Conservation (phyloP, 2,329 filamentous ascomycete species). For the Trichoderma sp. region DNA sequence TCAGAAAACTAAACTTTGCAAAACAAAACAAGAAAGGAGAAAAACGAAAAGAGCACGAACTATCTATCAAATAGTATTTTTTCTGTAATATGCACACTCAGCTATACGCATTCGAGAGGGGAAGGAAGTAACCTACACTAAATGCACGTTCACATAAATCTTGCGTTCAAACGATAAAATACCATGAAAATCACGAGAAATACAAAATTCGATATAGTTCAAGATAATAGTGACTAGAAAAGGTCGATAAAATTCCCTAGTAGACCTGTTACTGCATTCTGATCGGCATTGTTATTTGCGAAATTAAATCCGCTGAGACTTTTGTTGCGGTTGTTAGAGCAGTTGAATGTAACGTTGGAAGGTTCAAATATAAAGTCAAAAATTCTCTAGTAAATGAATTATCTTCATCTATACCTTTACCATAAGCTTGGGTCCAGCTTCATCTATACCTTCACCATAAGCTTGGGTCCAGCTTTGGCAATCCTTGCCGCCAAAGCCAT, state of each 20-base stretch:
- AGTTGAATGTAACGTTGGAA: neutral
- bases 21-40: too few relatives aligned
- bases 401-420: too few relatives aligned
- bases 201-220: neutral
- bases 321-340: neutral
- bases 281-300: neutral
- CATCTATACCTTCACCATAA: neutral
- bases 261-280: neutral
- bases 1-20: too few relatives aligned
- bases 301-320: neutral
- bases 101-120: too few relatives aligned
- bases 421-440: too few relatives aligned
- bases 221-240: neutral
- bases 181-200: neutral
- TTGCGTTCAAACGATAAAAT: neutral
- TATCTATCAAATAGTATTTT: too few relatives aligned
- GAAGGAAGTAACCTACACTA: too few relatives aligned
- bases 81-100: too few relatives aligned
- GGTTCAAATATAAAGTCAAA: too few relatives aligned
- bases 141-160: too few relatives aligned
- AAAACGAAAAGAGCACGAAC: fast-evolving
- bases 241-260: neutral
- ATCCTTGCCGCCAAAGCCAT: neutral
- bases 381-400: too few relatives aligned
- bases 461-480: neutral